Evolutionary conservation across 257 asterid genomes (phyloP).

Genomic region (Coffea eugenioides): DNA sequence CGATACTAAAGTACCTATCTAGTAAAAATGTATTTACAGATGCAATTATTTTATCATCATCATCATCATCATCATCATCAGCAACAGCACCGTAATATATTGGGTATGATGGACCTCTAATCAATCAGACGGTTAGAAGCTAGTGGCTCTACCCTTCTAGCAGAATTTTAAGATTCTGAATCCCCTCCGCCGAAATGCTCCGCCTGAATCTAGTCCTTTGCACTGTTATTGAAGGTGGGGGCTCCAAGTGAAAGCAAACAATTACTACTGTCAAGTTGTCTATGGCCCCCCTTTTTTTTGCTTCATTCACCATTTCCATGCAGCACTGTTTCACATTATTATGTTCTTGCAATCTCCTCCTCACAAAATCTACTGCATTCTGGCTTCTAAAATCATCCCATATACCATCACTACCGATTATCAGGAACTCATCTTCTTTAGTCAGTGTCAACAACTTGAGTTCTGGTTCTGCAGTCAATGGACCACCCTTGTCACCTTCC

Average conservation of each 20-base stretch:
- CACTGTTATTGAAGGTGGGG: conserved; percentile 49
- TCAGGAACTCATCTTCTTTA: conserved; percentile 83
- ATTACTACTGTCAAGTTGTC: conserved; percentile 80
- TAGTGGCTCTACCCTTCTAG: conserved; percentile 51
- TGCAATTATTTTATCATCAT: conserved; percentile 25
- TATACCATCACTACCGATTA: conserved; percentile 80
- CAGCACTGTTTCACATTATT: conserved; percentile 75
- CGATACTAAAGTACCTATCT: conserved; percentile 21
- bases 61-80: conserved; percentile 23
- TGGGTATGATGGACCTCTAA: not conserved
- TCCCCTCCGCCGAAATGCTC: conserved; percentile 81
- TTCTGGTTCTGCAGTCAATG: conserved; percentile 90
- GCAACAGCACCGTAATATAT: conserved; percentile 13
- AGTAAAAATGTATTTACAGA: conserved; percentile 34
- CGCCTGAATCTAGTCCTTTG: conserved; percentile 61
- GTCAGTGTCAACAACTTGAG: conserved; percentile 60
- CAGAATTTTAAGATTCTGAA: conserved; percentile 58
- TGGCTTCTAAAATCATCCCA: conserved; percentile 90
- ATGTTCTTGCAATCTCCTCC: conserved; percentile 80
- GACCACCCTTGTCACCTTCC: conserved; percentile 60
- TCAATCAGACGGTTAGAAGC: not conserved
- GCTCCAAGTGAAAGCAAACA: conserved; percentile 70
- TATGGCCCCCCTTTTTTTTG: conserved; percentile 65
- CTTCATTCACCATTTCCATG: conserved; percentile 78
- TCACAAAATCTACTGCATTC: conserved; percentile 74